A percentile compares a stretch with the other conserved stretches of the same genome.
These are phyloP conservation scores for Triangularia setosa DNA, from an alignment of 2,329 filamentous ascomycete genomes.

Conservation along the genomic window DNA sequence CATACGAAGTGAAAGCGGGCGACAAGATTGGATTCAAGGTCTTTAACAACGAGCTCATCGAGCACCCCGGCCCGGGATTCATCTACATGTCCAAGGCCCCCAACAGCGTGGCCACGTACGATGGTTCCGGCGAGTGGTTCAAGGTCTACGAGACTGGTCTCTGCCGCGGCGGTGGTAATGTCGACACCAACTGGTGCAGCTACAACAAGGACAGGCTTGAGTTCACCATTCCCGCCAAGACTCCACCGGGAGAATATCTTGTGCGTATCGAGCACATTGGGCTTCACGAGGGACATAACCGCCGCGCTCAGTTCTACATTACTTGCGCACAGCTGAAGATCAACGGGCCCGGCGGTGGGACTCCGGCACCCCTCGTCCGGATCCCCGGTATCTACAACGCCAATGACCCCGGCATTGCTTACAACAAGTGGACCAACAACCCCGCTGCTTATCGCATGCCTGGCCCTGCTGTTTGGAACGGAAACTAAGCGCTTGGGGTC, in stretches of 20 bases:
- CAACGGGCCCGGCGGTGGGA: conserved; percentile 34
- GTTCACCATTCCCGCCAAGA: conserved; percentile 37
- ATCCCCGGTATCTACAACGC: conserved; percentile 52
- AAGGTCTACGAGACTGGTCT: conserved; percentile 30
- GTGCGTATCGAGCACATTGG: conserved; percentile 44
- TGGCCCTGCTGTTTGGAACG: conserved; percentile 17
- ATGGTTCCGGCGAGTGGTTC: conserved; percentile 31
- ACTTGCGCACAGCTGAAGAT: conserved; percentile 44
- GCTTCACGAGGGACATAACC: conserved; percentile 37
- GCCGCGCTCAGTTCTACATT: conserved; percentile 39
- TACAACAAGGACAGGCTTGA: conserved; percentile 27
- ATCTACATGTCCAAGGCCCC: conserved; percentile 44
- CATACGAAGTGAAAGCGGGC: conserved; percentile 45
- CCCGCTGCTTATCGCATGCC: conserved; percentile 18
- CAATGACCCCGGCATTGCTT: conserved; percentile 38
- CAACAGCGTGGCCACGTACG: conserved; percentile 22
- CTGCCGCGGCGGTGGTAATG: conserved; percentile 22
- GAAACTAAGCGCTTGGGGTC: conserved; percentile 11
- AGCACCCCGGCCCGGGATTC: conserved; percentile 42
- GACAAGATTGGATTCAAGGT: conserved; percentile 49
- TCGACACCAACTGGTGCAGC: conserved; percentile 27
- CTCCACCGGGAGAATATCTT: conserved; percentile 42
- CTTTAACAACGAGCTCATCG: conserved; percentile 46
- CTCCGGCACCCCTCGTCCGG: conserved; percentile 35
- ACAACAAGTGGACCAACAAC: conserved; percentile 21